Conservation (phyloP, 2,329 filamentous ascomycete species). For the Penicillium sp. region DNA sequence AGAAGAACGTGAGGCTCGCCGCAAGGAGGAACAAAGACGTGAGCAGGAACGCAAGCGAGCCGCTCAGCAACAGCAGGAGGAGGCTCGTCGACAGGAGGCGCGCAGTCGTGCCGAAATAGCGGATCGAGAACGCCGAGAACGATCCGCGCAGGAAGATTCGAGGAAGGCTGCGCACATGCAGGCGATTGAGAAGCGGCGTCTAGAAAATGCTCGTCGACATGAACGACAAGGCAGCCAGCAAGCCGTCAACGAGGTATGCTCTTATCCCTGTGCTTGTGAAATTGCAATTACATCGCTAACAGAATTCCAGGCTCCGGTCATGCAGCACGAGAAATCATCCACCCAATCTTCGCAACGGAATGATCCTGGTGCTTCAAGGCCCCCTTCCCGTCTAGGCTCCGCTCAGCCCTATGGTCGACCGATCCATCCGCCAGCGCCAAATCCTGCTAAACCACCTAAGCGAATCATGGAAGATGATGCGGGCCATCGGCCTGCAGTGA, state of each 20-base stretch:
- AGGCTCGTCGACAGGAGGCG: slow-evolving; percentile 57
- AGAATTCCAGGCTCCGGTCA: slow-evolving; percentile 17
- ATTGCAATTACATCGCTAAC: slow-evolving; percentile 1
- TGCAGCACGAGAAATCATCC: slow-evolving; percentile 29
- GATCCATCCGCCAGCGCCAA: slow-evolving; percentile 57
- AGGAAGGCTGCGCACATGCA: slow-evolving; percentile 63
- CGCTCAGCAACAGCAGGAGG: slow-evolving; percentile 50
- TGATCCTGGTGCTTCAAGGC: slow-evolving; percentile 48
- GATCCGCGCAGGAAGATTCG: slow-evolving; percentile 50
- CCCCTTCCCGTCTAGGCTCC: slow-evolving; percentile 45
- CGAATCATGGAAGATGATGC: slow-evolving; percentile 62
- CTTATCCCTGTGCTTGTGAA: no score
- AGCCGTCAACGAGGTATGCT: slow-evolving; percentile 37
- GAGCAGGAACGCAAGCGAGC: slow-evolving; percentile 73
- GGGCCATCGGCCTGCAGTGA: slow-evolving; percentile 38
- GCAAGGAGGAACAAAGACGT: slow-evolving; percentile 73
- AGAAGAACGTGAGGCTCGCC: slow-evolving; percentile 72
- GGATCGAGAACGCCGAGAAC: slow-evolving; percentile 43
- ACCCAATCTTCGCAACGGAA: slow-evolving; percentile 35
- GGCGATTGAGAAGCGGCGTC: slow-evolving; percentile 48
- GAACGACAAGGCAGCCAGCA: slow-evolving; percentile 43
- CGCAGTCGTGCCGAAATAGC: slow-evolving; percentile 54
- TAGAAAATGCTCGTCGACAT: slow-evolving; percentile 44
- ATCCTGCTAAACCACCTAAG: slow-evolving; percentile 68
- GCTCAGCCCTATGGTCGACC: slow-evolving; percentile 55